A percentile compares a stretch with the other conserved stretches of the same genome.
Conservation (phyloP, 2,329 filamentous ascomycete genomes). For the Epichloe aotearoae region DNA sequence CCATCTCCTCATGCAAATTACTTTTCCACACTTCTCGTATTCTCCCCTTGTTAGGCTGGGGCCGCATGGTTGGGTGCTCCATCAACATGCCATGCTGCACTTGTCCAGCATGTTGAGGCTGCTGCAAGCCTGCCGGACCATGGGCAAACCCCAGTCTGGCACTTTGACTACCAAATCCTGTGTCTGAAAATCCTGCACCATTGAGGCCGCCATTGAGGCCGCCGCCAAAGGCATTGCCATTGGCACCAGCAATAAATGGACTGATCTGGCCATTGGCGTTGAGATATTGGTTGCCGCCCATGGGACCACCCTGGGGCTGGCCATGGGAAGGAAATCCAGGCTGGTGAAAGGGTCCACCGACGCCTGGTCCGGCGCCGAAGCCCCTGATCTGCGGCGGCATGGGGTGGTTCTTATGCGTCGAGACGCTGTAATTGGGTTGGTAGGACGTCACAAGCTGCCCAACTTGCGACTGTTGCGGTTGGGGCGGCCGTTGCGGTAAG, state of each 20-base stretch:
- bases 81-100: conserved; percentile 25
- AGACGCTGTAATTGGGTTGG: not conserved
- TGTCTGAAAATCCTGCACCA: conserved; percentile 46
- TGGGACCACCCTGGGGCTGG: conserved; percentile 35
- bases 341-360: conserved; percentile 28
- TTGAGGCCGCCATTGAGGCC: conserved; percentile 43
- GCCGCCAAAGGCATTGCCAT: conserved; percentile 42
- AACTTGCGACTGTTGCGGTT: not conserved
- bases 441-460: not conserved
- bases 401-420: not conserved
- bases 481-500: not conserved
- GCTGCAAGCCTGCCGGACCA: conserved; percentile 42
- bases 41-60: conserved; percentile 56
- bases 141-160: conserved; percentile 80
- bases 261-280: conserved; percentile 55
- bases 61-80: conserved; percentile 28
- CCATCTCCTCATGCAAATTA: conserved; percentile 87
- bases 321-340: conserved; percentile 38
- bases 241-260: conserved; percentile 49
- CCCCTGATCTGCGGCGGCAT: conserved; percentile 27
- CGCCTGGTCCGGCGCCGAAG: conserved; percentile 24
- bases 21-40: conserved; percentile 96
- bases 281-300: conserved; percentile 60
- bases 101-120: conserved; percentile 42
- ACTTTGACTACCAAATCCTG: conserved; percentile 73